These are phyloP conservation scores for Cadophora luteo-olivacea DNA, from an alignment of 2,329 filamentous ascomycete species.

Conservation along the genomic window DNA sequence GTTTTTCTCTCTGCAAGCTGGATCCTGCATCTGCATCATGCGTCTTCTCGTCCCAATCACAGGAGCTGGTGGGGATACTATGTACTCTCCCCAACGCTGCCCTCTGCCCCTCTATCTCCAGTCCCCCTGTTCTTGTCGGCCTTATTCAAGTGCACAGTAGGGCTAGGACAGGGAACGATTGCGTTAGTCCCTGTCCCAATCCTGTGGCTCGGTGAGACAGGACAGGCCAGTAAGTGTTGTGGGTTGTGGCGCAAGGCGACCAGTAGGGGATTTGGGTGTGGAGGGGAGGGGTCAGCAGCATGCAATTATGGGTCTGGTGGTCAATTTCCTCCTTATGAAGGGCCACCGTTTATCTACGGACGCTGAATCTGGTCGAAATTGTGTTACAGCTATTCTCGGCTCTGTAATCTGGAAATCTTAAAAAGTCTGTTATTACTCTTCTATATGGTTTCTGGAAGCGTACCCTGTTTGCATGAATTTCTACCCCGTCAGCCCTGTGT, in stretches of 20 bases:
- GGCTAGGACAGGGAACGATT: slow-evolving; percentile 10
- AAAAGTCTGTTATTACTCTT: not conserved
- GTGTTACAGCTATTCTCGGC: slow-evolving; percentile 13
- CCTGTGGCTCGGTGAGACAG: slow-evolving; percentile 20
- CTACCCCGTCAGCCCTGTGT: slow-evolving; percentile 8
- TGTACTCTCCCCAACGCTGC: slow-evolving; percentile 7
- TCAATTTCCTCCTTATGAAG: not conserved
- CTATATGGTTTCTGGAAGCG: slow-evolving; percentile 10
- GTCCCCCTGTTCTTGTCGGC: slow-evolving; percentile 13
- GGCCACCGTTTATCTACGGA: slow-evolving; percentile 3
- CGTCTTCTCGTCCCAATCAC: not conserved
- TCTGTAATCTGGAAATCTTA: not conserved
- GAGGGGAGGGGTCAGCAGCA: not conserved
- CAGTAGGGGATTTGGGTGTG: slow-evolving; percentile 4
- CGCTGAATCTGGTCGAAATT: not conserved
- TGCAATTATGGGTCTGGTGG: slow-evolving; percentile 1
- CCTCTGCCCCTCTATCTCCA: not conserved
- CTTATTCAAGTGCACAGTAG: slow-evolving; percentile 6
- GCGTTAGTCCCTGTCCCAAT: slow-evolving; percentile 13
- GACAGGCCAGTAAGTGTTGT: not conserved
- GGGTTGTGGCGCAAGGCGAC: slow-evolving; percentile 21
- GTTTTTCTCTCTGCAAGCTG: slow-evolving; percentile 13
- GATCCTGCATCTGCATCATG: slow-evolving; percentile 6
- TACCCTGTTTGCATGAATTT: slow-evolving; percentile 15
- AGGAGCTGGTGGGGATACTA: slow-evolving; percentile 17